Base-by-base conservation (phyloP, 2,329 filamentous ascomycete species). In the Calonectria leucothoes region DNA sequence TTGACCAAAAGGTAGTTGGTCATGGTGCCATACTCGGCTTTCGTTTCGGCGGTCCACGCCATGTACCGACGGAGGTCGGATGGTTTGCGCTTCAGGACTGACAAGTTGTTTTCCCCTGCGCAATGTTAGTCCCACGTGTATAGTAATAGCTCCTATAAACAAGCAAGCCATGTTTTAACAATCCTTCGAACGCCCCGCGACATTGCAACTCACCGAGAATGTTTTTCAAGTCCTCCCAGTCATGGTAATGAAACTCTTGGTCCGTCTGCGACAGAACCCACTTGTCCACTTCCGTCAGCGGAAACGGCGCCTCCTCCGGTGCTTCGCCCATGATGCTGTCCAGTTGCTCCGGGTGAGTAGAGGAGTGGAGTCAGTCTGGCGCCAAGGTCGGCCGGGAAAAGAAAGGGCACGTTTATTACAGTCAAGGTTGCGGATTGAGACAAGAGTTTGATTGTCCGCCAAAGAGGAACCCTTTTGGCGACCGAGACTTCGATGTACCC, bases 61-160 rank as follows among this genome's bases (percentile, higher is more conserved):
- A 96, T 92, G 82, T 98, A 98, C 49, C 90, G 90, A 67, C 94
- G 90, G 73, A 98, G 87, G 78, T 98, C 94, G 31, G 93, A 95
- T 1, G 96, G 95, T 71, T 93, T 91, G 45, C 96, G 91, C 82
- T 95, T 94, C 78, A 98, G 93, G 29, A 90, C 88, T 75, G 94
- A 91, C 73, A 98, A 92, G 42, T 93, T 85, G 80, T 93, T 93
- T 66, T 82, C 85, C 66, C 84, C 87, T 91, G 49, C 25, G 37
- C 23, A 6, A 37, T 71, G 66, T 82, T 51, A 81, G 74, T 73
- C 51, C 51, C 31, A 42, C 35, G 66, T 42, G n/a, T 42, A 35
- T 61, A 17, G n/a, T 45, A 33, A 39, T 61, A 61, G 35, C 35
- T 61, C 33, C 23, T 29, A 29, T 27, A 20, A 37, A 37, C 33